These are phyloP conservation scores for Isabelozyma gotoi DNA, from an alignment of 805 yeast species.

Conservation along the genomic window DNA sequence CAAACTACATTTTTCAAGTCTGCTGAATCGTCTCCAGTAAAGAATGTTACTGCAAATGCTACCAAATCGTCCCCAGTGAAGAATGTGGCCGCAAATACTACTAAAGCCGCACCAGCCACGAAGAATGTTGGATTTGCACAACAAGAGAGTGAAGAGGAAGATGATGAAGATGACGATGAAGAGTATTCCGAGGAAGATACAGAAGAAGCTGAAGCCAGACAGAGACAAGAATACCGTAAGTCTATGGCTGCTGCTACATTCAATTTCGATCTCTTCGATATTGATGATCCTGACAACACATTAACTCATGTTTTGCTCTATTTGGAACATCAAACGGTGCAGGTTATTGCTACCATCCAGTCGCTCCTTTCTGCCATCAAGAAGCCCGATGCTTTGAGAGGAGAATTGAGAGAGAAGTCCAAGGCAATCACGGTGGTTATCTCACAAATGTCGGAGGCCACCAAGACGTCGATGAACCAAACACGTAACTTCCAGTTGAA, in stretches of 20 bases:
- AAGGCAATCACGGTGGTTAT: conserved; percentile 77
- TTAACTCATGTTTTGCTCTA: conserved; percentile 79
- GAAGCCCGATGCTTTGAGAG: conserved; percentile 73
- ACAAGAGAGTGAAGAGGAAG: conserved; percentile 10
- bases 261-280: conserved; percentile 74
- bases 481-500: conserved; percentile 80
- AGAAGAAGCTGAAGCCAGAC: conserved; percentile 35
- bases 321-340: conserved; percentile 90
- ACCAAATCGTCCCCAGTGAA: too few species aligned
- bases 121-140: conserved; percentile 3
- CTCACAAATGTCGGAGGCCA: conserved; percentile 85
- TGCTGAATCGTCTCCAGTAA: background rate
- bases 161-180: conserved; percentile 14
- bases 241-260: conserved; percentile 56
- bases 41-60: background rate
- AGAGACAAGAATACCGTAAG: conserved; percentile 45
- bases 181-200: conserved; percentile 22
- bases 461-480: conserved; percentile 83
- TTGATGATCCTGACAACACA: conserved; percentile 85
- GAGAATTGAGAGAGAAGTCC: conserved; percentile 70
- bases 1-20: too few species aligned
- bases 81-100: background rate
- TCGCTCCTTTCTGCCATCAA: conserved; percentile 74
- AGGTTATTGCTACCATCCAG: conserved; percentile 88
- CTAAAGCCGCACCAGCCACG: background rate